Percentiles rank a stretch among this genome's conserved stretches.
These are phyloP conservation scores for Eustoma russellianum DNA, from an alignment of 257 asterid genomes.

Conservation along the genomic window DNA sequence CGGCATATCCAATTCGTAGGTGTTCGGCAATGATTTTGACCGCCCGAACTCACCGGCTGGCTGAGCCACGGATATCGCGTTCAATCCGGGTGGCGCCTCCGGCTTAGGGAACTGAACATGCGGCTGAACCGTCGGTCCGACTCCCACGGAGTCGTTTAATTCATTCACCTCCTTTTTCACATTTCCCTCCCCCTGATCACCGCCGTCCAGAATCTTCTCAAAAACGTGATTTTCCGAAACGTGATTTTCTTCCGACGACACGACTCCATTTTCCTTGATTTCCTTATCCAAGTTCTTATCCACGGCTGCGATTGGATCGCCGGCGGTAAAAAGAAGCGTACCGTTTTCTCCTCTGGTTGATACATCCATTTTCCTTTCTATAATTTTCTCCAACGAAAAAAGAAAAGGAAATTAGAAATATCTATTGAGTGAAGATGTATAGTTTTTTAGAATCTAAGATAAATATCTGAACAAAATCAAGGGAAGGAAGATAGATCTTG, in stretches of 20 bases:
- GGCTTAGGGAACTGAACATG: conserved; percentile 71
- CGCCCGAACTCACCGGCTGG: conserved; percentile 17
- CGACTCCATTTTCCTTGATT: neutral
- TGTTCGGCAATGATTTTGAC: conserved; percentile 43
- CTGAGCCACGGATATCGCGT: neutral
- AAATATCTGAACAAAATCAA: too few relatives aligned
- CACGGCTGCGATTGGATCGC: neutral
- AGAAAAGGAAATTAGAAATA: neutral
- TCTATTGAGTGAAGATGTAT: neutral
- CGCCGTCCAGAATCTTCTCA: neutral
- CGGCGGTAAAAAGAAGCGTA: neutral
- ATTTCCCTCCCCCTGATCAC: conserved; percentile 9
- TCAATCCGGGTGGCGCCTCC: conserved; percentile 53
- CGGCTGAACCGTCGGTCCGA: conserved; percentile 28
- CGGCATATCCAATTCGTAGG: conserved; percentile 33
- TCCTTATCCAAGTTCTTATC: neutral
- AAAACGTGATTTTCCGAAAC: neutral
- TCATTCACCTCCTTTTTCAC: neutral
- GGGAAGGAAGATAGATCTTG: neutral
- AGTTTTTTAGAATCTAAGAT: too few relatives aligned
- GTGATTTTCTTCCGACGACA: neutral
- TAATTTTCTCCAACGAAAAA: neutral
- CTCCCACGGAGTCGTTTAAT: neutral
- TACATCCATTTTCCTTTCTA: conserved; percentile 1
- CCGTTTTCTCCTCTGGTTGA: neutral